Evolutionary conservation across 2,329 filamentous ascomycete species (phyloP).

Genomic region (Coniosporium tulheliwenetii): DNA sequence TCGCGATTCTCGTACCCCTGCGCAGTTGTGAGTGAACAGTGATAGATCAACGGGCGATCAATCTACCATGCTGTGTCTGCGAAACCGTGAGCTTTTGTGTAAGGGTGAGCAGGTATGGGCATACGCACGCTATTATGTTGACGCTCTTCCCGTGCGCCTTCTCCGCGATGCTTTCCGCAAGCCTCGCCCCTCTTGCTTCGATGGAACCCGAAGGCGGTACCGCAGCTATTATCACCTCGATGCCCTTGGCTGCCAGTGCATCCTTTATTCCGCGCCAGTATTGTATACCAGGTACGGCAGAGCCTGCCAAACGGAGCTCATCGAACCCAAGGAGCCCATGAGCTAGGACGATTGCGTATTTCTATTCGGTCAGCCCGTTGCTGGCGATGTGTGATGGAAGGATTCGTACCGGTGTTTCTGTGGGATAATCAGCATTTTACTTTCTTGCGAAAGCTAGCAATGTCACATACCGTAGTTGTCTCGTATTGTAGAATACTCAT

Average conservation of each 20-base stretch:
- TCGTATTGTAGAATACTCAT: constrained; percentile 45
- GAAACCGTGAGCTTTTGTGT: background rate
- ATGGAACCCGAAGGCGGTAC: constrained; percentile 45
- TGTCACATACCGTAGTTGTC: constrained; percentile 35
- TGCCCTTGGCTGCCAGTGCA: constrained; percentile 36
- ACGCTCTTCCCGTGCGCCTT: constrained; percentile 41
- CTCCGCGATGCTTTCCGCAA: constrained; percentile 35
- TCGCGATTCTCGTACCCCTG: constrained; percentile 17
- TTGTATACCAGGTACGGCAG: constrained; percentile 38
- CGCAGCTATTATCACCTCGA: constrained; percentile 45
- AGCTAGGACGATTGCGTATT: constrained; percentile 45
- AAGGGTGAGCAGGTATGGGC: constrained; percentile 4
- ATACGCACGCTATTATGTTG: constrained; percentile 46
- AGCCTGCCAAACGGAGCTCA: constrained; percentile 39
- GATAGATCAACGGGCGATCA: background rate
- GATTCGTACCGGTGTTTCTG: constrained; percentile 18
- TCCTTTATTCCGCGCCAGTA: constrained; percentile 51
- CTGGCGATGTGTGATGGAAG: too few species aligned
- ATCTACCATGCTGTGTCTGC: constrained; percentile 39
- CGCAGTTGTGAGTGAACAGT: constrained; percentile 7
- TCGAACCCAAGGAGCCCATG: constrained; percentile 54
- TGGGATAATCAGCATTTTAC: constrained; percentile 1
- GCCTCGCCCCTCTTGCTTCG: constrained; percentile 37
- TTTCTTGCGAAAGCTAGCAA: background rate
- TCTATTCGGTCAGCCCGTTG: constrained; percentile 7